These are phyloP conservation scores for Sporothrix inflata DNA, from an alignment of 2,329 filamentous ascomycete species.

Conservation along the genomic window DNA sequence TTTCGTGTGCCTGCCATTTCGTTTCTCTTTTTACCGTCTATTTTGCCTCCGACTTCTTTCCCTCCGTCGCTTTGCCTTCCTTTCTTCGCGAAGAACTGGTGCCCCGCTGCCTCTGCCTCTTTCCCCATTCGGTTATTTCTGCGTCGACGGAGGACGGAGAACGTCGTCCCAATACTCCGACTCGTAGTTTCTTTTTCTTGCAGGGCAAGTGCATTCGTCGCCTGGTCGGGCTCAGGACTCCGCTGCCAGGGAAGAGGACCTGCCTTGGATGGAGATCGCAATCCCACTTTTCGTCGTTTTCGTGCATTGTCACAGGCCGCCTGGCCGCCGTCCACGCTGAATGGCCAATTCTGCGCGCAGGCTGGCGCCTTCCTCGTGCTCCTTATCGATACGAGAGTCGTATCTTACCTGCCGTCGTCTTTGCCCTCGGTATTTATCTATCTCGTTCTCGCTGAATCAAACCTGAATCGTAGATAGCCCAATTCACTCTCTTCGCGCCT, in stretches of 20 bases:
- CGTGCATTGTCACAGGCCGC: neutral
- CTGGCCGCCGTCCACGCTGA: neutral
- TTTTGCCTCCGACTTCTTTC: neutral
- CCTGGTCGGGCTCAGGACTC: constrained; percentile 10
- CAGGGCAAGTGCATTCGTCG: constrained; percentile 2
- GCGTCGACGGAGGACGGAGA: neutral
- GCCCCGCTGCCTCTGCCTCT: constrained; percentile 1
- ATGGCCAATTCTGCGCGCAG: constrained; percentile 8
- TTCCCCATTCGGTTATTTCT: neutral
- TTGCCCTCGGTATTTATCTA: neutral
- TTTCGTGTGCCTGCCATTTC: neutral
- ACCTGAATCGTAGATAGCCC: neutral
- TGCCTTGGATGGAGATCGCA: constrained; percentile 10
- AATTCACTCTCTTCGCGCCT: neutral
- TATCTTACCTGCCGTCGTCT: neutral
- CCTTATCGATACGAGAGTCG: constrained; percentile 16
- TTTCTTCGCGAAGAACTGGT: neutral
- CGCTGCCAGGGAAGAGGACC: constrained; percentile 3
- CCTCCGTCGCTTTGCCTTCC: neutral
- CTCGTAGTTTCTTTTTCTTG: neutral
- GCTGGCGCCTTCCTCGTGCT: neutral
- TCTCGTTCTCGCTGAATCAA: neutral
- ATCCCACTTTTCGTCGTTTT: constrained; percentile 15
- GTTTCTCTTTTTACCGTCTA: neutral
- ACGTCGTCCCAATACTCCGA: neutral